Evolutionary conservation across 2,329 filamentous ascomycete genomes (phyloP).

Genomic region (Penicillium olsonii): DNA sequence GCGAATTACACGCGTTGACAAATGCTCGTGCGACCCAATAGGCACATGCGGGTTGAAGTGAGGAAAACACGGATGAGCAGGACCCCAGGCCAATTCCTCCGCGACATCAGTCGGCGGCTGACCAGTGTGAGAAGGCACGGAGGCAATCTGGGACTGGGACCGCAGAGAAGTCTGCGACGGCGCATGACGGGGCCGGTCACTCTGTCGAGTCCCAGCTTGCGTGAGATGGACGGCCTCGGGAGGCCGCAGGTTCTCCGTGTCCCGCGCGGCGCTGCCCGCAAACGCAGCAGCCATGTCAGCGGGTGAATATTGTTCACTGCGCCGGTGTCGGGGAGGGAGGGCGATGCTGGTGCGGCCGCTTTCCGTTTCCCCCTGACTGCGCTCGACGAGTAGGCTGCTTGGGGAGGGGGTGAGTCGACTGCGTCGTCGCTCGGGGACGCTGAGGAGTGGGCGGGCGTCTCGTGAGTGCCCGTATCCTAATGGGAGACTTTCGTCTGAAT

Average conservation of each 20-base stretch:
- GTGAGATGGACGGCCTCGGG: constrained; percentile 34
- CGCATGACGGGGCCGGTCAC: constrained; percentile 38
- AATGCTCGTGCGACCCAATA: constrained; percentile 70
- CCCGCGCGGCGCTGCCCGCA: constrained; percentile 27
- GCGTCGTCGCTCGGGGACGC: constrained; percentile 58
- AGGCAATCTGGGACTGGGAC: constrained; percentile 42
- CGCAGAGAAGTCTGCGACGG: constrained; percentile 45
- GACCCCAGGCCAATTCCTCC: constrained; percentile 82
- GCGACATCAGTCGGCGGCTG: constrained; percentile 54
- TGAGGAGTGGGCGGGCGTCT: constrained; percentile 58
- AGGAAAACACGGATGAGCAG: constrained; percentile 89
- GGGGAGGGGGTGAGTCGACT: constrained; percentile 53
- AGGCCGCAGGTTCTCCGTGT: constrained; percentile 30
- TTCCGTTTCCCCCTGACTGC: constrained; percentile 48
- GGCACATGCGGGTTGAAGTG: constrained; percentile 92
- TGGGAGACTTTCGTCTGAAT: constrained; percentile 37
- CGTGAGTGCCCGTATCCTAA: constrained; percentile 37
- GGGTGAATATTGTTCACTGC: constrained; percentile 29
- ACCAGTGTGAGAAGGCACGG: constrained; percentile 40
- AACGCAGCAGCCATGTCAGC: constrained; percentile 30
- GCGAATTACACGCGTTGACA: constrained; percentile 83
- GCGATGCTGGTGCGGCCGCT: constrained; percentile 55
- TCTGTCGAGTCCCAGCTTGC: constrained; percentile 24
- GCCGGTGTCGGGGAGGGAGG: constrained; percentile 48
- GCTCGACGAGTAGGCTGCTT: constrained; percentile 51